These are phyloP conservation scores for Ogataea hybrid DNA, from an alignment of 1,139 yeast genomes.

Conservation along the genomic window DNA sequence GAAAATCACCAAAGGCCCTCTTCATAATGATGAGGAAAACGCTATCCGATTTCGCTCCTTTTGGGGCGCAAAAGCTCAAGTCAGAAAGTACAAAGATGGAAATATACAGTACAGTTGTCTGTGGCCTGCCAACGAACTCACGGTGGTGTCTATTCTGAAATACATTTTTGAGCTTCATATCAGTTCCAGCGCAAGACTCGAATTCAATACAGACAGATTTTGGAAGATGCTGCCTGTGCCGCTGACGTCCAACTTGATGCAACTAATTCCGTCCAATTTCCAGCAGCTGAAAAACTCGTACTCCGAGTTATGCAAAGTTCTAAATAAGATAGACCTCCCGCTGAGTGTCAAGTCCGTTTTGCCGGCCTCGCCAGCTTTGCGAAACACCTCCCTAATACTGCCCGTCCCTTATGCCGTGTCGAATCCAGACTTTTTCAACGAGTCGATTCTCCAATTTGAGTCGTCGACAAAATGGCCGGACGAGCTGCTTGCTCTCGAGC, in stretches of 20 bases:
- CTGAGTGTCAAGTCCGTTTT: conserved; percentile 65
- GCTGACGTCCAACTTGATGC: conserved; percentile 52
- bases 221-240: conserved; percentile 58
- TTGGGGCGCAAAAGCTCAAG: conserved; percentile 86
- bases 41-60: conserved; percentile 71
- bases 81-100: conserved; percentile 91
- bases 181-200: conserved; percentile 37
- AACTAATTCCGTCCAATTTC: conserved; percentile 46
- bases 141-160: conserved; percentile 63
- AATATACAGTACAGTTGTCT: conserved; percentile 85
- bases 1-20: conserved; percentile 83
- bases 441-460: conserved; percentile 82
- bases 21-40: conserved; percentile 47
- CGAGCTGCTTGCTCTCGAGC: conserved; percentile 79
- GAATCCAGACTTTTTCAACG: conserved; percentile 79
- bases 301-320: conserved; percentile 57
- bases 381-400: conserved; percentile 70
- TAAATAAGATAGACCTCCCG: conserved; percentile 57
- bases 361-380: conserved; percentile 69
- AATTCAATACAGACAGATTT: conserved; percentile 43
- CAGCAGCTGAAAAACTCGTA: conserved; percentile 61
- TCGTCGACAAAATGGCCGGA: conserved; percentile 95
- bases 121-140: conserved; percentile 69
- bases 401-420: conserved; percentile 83
- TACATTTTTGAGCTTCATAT: conserved; percentile 66